phyloP scores from a whole-genome alignment of 2,329 filamentous ascomycete genomes.

The Metarhizium brunneum region DNA sequence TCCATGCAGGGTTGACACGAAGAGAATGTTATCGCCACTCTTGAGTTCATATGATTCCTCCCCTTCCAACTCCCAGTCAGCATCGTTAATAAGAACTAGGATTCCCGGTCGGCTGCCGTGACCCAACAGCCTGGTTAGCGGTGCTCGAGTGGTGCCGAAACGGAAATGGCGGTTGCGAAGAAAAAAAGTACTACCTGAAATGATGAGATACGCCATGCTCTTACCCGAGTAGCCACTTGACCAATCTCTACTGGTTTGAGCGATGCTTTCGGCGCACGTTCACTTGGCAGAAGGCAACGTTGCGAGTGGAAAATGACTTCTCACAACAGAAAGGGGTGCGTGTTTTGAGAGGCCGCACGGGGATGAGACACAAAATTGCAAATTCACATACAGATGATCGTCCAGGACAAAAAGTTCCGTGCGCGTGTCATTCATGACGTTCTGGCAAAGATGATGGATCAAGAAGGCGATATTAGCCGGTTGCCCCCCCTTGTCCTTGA shows the following conservation, averaged over 20 bases:
- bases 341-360: neutral
- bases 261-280: neutral
- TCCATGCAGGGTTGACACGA: conserved; percentile 93
- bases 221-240: neutral
- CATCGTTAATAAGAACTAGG: conserved; percentile 92
- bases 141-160: neutral
- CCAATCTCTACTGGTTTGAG: neutral
- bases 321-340: neutral
- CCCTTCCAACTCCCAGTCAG: conserved; percentile 96
- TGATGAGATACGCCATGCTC: neutral
- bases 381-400: conserved; percentile 67
- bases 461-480: conserved; percentile 65
- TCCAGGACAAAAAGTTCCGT: conserved; percentile 88
- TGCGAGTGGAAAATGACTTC: neutral
- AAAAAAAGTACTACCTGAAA: too few species aligned
- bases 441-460: conserved; percentile 67
- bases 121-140: conserved; percentile 12
- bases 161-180: neutral
- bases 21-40: conserved; percentile 77
- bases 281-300: neutral
- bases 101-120: conserved; percentile 75
- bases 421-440: conserved; percentile 76
- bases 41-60: conserved; percentile 85
- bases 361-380: conserved; percentile 5
- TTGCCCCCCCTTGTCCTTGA: conserved; percentile 46